These are phyloP conservation scores for Marasmius sp. DNA, from an alignment of 1,284 basidiomycete genomes.

Conservation along the genomic window DNA sequence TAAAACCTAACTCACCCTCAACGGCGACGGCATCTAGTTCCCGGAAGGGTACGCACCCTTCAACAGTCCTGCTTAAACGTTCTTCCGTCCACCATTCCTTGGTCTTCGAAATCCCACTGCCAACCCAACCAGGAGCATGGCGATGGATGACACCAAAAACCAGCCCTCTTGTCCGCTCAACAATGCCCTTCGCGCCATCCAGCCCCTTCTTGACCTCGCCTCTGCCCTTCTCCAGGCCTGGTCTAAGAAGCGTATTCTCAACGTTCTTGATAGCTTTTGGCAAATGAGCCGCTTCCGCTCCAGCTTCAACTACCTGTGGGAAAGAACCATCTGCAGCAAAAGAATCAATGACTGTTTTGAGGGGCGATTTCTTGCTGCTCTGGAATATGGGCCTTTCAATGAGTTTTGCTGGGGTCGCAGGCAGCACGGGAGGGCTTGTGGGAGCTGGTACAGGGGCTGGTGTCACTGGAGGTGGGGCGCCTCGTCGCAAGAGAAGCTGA, in stretches of 20 bases:
- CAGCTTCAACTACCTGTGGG: slow-evolving; percentile 47
- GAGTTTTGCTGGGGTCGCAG: slow-evolving; percentile 36
- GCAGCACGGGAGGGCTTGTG: slow-evolving; percentile 21
- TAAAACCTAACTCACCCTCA: slow-evolving; percentile 44
- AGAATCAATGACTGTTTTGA: slow-evolving; percentile 50
- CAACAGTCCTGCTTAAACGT: slow-evolving; percentile 49
- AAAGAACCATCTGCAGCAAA: slow-evolving; percentile 59
- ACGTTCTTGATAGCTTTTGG: slow-evolving; percentile 63
- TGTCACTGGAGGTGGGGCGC: slow-evolving; percentile 36
- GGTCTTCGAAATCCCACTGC: slow-evolving; percentile 22
- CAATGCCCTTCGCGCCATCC: slow-evolving; percentile 16
- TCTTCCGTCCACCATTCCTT: slow-evolving; percentile 59
- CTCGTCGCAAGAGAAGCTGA: slow-evolving; percentile 53
- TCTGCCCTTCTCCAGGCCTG: slow-evolving; percentile 20
- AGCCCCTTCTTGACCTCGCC: slow-evolving; percentile 28
- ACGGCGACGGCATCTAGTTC: slow-evolving; percentile 60
- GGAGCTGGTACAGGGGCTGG: slow-evolving; percentile 17
- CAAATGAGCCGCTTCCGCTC: slow-evolving; percentile 46
- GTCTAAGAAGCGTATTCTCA: slow-evolving; percentile 27
- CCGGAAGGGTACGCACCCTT: slow-evolving; percentile 53
- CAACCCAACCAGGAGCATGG: slow-evolving; percentile 31
- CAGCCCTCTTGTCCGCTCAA: slow-evolving; percentile 4
- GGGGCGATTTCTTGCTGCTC: slow-evolving; percentile 38
- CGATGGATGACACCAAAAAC: slow-evolving; percentile 1
- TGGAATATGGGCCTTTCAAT: slow-evolving; percentile 52